Evolutionary conservation across 2,329 filamentous ascomycete species (phyloP), one percentile per base, ranked within the genome.

Genomic region (Sporothrix pallida): DNA sequence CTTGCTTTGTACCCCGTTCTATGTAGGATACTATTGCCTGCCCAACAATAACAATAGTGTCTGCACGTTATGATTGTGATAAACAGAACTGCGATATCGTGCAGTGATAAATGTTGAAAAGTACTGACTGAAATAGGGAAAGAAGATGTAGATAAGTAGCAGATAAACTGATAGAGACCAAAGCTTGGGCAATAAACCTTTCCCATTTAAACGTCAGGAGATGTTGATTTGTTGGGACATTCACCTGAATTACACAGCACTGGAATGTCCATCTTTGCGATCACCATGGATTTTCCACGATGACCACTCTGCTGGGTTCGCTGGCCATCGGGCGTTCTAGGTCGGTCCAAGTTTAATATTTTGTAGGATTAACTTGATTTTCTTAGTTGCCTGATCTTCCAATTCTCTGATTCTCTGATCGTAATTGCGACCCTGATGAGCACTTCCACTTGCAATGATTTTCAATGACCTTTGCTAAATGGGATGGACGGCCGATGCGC

Each of bases 21-120:
- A 3, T 31, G 5, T 5, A 31, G 5, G 2, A 5, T 31, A 31
- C 31, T 5, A 37, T 37, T 37, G 31, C 31, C 31, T 37, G 31
- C 4, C 31, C 31, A 3, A 37, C 31, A 37, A 37, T 37, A 37
- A 37, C 31, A 37, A 37, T 37, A 37, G 52, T 56, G 26, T 7
- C 26, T 60, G 56, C 56, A 37, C 26, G 56, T 6, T 46, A 6
- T 63, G 37, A 63, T 63, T 44, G 60, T 63, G 60, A 44, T 44
- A 46, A 23, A 37, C 26, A 63, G 58, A 10, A 13, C 31, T 42
- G 26, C 42, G 58, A 42, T 20, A 7, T 5, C 15, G 2, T 44
- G 58, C 3, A 1, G 31, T 37, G 31, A 37, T 37, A 37, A 37
- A 37, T 37, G 31, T 37, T 37, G 31, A 37, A 37, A 37, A 37